Conservation (phyloP, 306 rosid species). For the Vicia sativa region DNA sequence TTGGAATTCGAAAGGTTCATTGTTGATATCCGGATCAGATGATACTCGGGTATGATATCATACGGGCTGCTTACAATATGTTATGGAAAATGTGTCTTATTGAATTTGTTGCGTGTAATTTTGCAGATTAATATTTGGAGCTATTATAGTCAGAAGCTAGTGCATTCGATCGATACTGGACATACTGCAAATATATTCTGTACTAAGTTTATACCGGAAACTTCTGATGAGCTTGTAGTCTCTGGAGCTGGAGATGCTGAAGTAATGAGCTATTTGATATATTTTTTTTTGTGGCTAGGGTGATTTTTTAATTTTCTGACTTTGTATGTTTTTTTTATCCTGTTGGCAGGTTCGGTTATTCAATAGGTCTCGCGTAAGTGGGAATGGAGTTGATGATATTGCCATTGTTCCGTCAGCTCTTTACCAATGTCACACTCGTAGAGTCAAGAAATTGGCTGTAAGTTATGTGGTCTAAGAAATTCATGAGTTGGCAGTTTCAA, state of each 20-base stretch:
- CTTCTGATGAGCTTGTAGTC: slow-evolving; percentile 90
- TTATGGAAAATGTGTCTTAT: not conserved
- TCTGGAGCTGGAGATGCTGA: slow-evolving; percentile 99
- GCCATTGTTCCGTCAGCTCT: slow-evolving; percentile 65
- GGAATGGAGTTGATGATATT: slow-evolving; percentile 61
- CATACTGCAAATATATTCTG: slow-evolving; percentile 94
- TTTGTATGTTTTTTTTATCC: slow-evolving; percentile 31
- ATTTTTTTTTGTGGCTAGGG: slow-evolving; percentile 1
- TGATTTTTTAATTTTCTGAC: slow-evolving; percentile 14
- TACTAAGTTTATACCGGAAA: slow-evolving; percentile 93
- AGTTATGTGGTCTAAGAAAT: slow-evolving; percentile 45
- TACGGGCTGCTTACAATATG: too few species aligned
- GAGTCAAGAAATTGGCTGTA: slow-evolving; percentile 98
- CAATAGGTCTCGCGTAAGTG: slow-evolving; percentile 66
- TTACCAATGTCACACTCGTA: slow-evolving; percentile 83
- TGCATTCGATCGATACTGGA: slow-evolving; percentile 91
- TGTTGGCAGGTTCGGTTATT: slow-evolving; percentile 84
- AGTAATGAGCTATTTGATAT: slow-evolving; percentile 49
- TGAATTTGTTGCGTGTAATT: slow-evolving; percentile 34
- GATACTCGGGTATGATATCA: slow-evolving; percentile 88
- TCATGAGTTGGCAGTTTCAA: slow-evolving; percentile 32
- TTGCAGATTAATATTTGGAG: slow-evolving; percentile 94
- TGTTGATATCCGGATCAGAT: slow-evolving; percentile 95
- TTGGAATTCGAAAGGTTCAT: slow-evolving; percentile 89
- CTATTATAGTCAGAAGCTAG: slow-evolving; percentile 61